Base-by-base conservation (phyloP, 1,139 yeast genomes). In the Kodamaea derodonti region DNA sequence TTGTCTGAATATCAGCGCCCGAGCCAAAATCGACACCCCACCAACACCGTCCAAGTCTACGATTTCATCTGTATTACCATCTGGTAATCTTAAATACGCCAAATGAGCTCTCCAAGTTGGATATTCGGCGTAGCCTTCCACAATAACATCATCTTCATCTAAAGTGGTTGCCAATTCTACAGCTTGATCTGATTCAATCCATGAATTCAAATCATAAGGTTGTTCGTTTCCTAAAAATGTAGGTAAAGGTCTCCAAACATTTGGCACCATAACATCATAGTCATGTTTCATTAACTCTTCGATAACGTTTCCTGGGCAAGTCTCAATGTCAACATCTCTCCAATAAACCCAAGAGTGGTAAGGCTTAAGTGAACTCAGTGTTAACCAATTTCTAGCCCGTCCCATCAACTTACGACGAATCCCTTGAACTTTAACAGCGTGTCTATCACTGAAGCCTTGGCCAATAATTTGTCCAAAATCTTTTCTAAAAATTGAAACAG, bases 301-400 rank as follows among this genome's bases (percentile, higher is more conserved):
- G 44, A 87, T 75, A 31, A 87, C 82, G 30, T 82, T 69, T 13
- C 86, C 84, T 1, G 95, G 95, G 48, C 86, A 79, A 18, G 86
- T 74, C 49, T 85, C 95, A 36, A 87, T 81, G 55, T 87, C 96
- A 3, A 80, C 95, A 56, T 87, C 96, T 59, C 95, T 72, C 96
- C 96, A 87, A 54, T 85, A 84, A 10, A 87, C 95, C 95, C 95
- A 87, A 2, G 94, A 81, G 58, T 87, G 96, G 51, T 85, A 82
- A 1, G 95, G 88, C 49, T 80, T 75, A 42, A 87, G 63, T 1
- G 95, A 88, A 29, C 78, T 74, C 2, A 86, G 72, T 3, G 90
- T 75, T 34, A 87, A 65, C 94, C 95, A 87, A 57, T 87, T 87
- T 56, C 96, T 71, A 3, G 95, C 95, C 39, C 94, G 69, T 2